Base-by-base conservation (phyloP, 2,329 filamentous ascomycete species). In the Colletotrichum incanum region DNA sequence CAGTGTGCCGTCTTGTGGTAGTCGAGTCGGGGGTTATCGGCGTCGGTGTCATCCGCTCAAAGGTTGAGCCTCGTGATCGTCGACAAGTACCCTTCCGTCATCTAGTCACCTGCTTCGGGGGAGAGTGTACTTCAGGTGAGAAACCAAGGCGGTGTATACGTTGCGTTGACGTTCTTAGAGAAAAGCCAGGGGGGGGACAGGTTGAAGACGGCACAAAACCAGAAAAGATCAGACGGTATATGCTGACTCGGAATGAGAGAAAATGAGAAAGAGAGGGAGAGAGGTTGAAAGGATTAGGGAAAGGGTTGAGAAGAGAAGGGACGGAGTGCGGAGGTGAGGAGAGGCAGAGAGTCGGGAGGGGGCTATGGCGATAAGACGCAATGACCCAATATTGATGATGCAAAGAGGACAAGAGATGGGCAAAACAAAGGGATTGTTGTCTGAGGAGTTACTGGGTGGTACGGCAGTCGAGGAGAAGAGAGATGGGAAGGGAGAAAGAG, bases 191-290 rank as follows among this genome's bases (percentile, higher is more conserved):
- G 45, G n/a, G 16, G 37, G 26, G n/a, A n/a, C 34, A 66, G 41
- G 37, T 16, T 43, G 28, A 58, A 43, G 34, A 58, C 12, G 65
- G 52, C 34, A 37, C 66, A 63, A 43, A 41, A 58, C 34, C 43
- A 63, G 66, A 47, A 52, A 72, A 72, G 60, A 72, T 72, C 70
- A 65, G 70, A 72, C 41, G 70, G 59, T 69, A 55, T 69, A 70
- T 60, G 65, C 65, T 64, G 62, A 37, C 20, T 64, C 20, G 43
- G 18, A 58, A 31, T 39, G 31, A 55, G 54, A 23, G 47, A 64
- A 58, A 59, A 60, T 18, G 28, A 39, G 45, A n/a, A 56, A 60
- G 52, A 52, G 23, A 37, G 60, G 47, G 31, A 50, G 28, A 18
- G 43, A 39, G 28, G 6, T 31, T 16, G 34, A 16, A 26, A 52